These are phyloP conservation scores for Monilinia fructicola DNA, from an alignment of 2,329 filamentous ascomycete genomes.

Conservation along the genomic window DNA sequence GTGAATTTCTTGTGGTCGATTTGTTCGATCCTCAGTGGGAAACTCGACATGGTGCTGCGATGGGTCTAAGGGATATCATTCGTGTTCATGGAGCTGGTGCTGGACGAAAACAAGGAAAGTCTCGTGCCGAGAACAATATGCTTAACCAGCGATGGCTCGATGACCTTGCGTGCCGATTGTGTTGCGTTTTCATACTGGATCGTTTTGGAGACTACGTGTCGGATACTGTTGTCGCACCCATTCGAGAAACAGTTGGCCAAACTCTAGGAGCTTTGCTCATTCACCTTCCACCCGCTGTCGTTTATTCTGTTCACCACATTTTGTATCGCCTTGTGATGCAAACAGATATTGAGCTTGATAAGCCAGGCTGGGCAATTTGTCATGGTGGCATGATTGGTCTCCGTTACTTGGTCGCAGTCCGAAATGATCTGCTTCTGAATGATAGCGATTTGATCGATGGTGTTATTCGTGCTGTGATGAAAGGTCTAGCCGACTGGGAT, in stretches of 20 bases:
- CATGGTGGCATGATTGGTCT: constrained; percentile 98
- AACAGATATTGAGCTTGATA: constrained; percentile 70
- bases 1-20: constrained; percentile 90
- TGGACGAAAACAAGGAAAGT: constrained; percentile 71
- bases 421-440: constrained; percentile 85
- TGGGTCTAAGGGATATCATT: constrained; percentile 88
- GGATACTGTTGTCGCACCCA: constrained; percentile 94
- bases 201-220: constrained; percentile 97
- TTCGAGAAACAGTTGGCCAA: constrained; percentile 92
- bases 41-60: constrained; percentile 90
- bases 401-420: constrained; percentile 90
- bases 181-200: constrained; percentile 95
- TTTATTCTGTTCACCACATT: constrained; percentile 80
- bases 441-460: constrained; percentile 88
- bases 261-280: constrained; percentile 86
- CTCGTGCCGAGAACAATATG: constrained; percentile 69
- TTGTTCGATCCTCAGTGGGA: constrained; percentile 95
- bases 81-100: constrained; percentile 89
- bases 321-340: constrained; percentile 92
- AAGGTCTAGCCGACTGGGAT: constrained; percentile 84
- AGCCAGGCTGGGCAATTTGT: constrained; percentile 87
- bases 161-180: constrained; percentile 90
- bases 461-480: constrained; percentile 89
- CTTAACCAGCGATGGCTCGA: constrained; percentile 87
- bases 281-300: constrained; percentile 75